Conservation (phyloP, 139 green algal species). For the Chlorella sp. region DNA sequence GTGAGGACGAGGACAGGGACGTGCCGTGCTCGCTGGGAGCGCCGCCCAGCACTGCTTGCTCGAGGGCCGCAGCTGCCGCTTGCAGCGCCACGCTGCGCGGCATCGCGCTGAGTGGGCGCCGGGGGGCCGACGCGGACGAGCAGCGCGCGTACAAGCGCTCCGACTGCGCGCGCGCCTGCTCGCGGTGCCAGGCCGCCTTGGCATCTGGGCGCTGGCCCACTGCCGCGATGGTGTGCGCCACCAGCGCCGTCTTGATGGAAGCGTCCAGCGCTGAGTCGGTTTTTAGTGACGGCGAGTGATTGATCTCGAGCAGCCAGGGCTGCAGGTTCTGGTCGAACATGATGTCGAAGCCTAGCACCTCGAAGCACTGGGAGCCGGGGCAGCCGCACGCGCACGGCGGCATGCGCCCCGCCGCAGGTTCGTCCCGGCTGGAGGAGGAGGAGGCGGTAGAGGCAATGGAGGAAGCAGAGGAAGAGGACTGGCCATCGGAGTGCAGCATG, state of each 20-base stretch:
- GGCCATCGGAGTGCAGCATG: too few relatives aligned
- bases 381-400: constrained; percentile 13
- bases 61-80: constrained; percentile 11
- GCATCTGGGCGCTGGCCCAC: background rate
- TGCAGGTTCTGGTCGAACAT: constrained; percentile 50
- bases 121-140: background rate
- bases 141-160: constrained; percentile 21
- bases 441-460: too few relatives aligned
- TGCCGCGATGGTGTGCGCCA: constrained; percentile 1
- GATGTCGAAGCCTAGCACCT: constrained; percentile 63
- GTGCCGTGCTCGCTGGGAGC: too few relatives aligned
- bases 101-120: constrained; percentile 16
- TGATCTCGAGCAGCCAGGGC: constrained; percentile 79
- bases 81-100: constrained; percentile 13
- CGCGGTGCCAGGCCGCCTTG: background rate
- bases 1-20: constrained; percentile 5
- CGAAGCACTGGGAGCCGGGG: constrained; percentile 57
- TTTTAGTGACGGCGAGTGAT: constrained; percentile 69
- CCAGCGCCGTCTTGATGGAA: background rate
- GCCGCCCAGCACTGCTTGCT: too few relatives aligned
- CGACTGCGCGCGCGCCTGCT: constrained; percentile 9
- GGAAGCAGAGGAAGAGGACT: too few relatives aligned
- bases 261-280: constrained; percentile 53
- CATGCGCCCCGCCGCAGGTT: too few relatives aligned
- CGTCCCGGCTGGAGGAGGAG: too few relatives aligned